Percentiles rank a stretch among this genome's conserved stretches.
Conservation (phyloP, 306 rosid species). For the Prunus dulcis region DNA sequence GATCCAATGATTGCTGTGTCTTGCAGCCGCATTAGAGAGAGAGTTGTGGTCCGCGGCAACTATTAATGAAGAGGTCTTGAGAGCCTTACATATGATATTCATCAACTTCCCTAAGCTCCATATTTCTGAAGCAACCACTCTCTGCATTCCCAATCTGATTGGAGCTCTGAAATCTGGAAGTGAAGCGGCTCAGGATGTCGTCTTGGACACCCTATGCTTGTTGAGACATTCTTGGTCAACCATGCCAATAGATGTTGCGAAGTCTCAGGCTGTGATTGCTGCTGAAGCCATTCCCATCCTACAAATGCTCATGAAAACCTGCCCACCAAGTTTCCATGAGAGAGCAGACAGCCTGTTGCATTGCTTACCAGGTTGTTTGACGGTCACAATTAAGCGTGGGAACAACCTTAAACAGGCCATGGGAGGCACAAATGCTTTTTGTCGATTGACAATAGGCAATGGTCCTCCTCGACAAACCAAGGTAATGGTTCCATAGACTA, state of each 20-base stretch:
- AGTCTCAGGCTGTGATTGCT: constrained; percentile 81
- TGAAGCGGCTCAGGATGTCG: constrained; percentile 86
- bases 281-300: constrained; percentile 96
- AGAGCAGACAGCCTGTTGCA: constrained; percentile 91
- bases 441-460: constrained; percentile 84
- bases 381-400: constrained; percentile 88
- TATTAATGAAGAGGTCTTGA: constrained; percentile 89
- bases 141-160: constrained; percentile 90
- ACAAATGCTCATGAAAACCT: constrained; percentile 98
- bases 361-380: constrained; percentile 97
- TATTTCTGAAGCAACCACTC: constrained; percentile 88
- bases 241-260: constrained; percentile 82
- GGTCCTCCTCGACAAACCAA: constrained; percentile 95
- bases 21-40: constrained; percentile 91
- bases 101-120: constrained; percentile 91
- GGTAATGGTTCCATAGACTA: constrained; percentile 44
- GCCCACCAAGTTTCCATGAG: constrained; percentile 98
- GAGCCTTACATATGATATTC: constrained; percentile 84
- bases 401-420: constrained; percentile 88
- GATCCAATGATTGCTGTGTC: constrained; percentile 24
- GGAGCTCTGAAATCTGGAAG: constrained; percentile 91
- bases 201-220: constrained; percentile 76
- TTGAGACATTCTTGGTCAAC: constrained; percentile 91
- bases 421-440: constrained; percentile 97
- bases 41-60: constrained; percentile 92